A percentile compares a stretch with the other conserved stretches of the same genome.
These are phyloP conservation scores for Moricandia arvensis DNA, from an alignment of 345 rosid genomes.

Conservation along the genomic window DNA sequence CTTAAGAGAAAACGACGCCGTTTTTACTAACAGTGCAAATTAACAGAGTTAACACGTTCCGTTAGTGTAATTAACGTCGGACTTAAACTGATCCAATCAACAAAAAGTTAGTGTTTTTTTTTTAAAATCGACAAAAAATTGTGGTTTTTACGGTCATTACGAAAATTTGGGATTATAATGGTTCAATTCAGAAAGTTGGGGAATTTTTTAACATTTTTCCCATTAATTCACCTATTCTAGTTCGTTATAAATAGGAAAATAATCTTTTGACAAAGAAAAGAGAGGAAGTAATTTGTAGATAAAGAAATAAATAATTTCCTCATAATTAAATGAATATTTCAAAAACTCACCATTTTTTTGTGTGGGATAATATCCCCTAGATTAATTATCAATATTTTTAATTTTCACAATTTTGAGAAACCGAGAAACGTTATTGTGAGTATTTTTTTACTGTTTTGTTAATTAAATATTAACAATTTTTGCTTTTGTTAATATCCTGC, in stretches of 20 bases:
- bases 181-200: no score
- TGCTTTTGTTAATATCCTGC: no score
- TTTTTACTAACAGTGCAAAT: no score
- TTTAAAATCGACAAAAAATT: no score
- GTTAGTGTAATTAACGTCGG: no score
- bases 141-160: no score
- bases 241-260: not conserved
- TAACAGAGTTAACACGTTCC: no score
- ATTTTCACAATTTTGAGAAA: not conserved
- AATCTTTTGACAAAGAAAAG: not conserved
- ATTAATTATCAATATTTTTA: not conserved
- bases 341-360: not conserved
- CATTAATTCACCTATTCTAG: not conserved
- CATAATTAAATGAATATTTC: not conserved
- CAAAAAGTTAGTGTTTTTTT: no score
- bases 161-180: no score
- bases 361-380: not conserved
- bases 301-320: conserved; percentile 1
- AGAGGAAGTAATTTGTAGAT: not conserved
- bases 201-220: no score
- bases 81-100: no score
- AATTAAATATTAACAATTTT: not conserved
- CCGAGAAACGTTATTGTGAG: not conserved
- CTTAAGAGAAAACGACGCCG: no score
- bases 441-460: not conserved